phyloP scores from a whole-genome alignment of 2,329 filamentous ascomycete species.

The Fusarium transvaalense region DNA sequence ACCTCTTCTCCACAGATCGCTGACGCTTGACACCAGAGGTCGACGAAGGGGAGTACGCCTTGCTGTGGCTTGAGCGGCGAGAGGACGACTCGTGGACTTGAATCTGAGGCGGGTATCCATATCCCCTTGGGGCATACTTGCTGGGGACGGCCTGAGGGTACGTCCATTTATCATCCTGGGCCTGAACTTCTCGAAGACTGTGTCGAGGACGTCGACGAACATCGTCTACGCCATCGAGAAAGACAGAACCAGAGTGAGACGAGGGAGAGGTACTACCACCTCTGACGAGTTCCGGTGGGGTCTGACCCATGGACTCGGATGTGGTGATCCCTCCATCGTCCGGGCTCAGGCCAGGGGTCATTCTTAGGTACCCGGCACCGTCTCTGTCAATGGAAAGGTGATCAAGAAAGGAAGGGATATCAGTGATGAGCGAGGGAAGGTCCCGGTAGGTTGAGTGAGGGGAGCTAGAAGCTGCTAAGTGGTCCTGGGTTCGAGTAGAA shows the following conservation, averaged over 20 bases:
- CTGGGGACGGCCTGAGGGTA: slow-evolving; percentile 54
- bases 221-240: slow-evolving; percentile 51
- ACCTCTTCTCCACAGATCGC: slow-evolving; percentile 55
- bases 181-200: slow-evolving; percentile 53
- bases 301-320: slow-evolving; percentile 55
- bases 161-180: slow-evolving; percentile 58
- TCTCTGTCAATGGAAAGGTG: slow-evolving; percentile 52
- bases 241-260: slow-evolving; percentile 55
- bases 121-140: slow-evolving; percentile 50
- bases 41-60: slow-evolving; percentile 25
- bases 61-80: slow-evolving; percentile 41
- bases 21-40: slow-evolving; percentile 54
- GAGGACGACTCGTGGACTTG: slow-evolving; percentile 50
- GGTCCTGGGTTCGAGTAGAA: slow-evolving; percentile 50
- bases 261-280: slow-evolving; percentile 58
- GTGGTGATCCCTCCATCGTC: slow-evolving; percentile 51
- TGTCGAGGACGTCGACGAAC: slow-evolving; percentile 48
- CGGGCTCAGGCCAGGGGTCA: slow-evolving; percentile 52
- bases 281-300: slow-evolving; percentile 55
- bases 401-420: slow-evolving; percentile 52
- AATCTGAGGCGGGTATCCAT: slow-evolving; percentile 53
- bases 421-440: slow-evolving; percentile 53
- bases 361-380: slow-evolving; percentile 51
- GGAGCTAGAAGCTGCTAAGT: slow-evolving; percentile 46
- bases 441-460: slow-evolving; percentile 48